Evolutionary conservation across 2,329 filamentous ascomycete genomes (phyloP), one percentile per base, ranked within the genome.

Genomic region (Lomentospora prolificans): DNA sequence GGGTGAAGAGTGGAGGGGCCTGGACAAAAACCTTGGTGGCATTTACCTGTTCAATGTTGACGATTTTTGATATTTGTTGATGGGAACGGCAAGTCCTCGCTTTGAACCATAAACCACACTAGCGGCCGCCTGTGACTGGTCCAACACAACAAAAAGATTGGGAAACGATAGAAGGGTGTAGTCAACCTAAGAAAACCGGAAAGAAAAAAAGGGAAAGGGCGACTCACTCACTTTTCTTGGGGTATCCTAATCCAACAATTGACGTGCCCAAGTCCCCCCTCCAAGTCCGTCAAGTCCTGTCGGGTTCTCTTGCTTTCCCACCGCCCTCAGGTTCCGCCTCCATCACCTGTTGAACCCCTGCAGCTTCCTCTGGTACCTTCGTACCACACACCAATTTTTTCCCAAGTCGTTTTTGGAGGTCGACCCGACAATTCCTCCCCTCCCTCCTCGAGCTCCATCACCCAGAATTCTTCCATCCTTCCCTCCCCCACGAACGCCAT

Each of bases 341-440:
- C 7, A 2, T 48, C 7, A n/a, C 44, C 19, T 46, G 41, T 17
- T 33, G 30, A 33, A 33, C 30, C 30, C 30, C n/a, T 48, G 44
- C 10, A 22, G 44, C 44, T 48, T 19, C 44, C 24, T 48, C 24
- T 22, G 44, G 44, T 48, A 48, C 44, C 44, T 48, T 25, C 19
- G 44, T 48, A 48, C 44, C 44, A 22, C 22, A 17, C 44, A 19
- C 36, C 36, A 41, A 46, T 54, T 54, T 51, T 28, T 25, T 24
- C 51, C 51, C 19, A 36, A 25, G 51, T 53, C 14, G 33, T 25
- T 41, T 22, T 41, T 24, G 25, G 50, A 51, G 31, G 33, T 54
- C 24, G 36, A 44, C 19, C 52, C 28, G 52, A 48, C 31, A 54
- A 54, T 44, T 44, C 52, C 36, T 44, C 52, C 33, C 52, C 52